phyloP scores from a whole-genome alignment of 108 stramenopile species.

The Pelagomonas calceolata region DNA sequence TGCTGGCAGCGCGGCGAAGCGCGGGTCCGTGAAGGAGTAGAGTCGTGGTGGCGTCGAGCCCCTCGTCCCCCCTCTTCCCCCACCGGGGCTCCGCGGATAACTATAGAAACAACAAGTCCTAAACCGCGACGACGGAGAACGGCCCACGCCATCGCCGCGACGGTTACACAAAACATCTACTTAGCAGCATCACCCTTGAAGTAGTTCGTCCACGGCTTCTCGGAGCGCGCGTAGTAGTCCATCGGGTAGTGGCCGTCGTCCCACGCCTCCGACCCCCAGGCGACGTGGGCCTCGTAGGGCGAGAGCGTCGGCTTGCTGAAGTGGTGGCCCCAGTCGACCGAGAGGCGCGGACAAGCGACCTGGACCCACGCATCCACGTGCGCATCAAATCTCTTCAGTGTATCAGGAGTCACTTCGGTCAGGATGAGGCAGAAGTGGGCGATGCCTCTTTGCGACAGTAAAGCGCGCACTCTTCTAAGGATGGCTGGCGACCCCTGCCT shows the following conservation, averaged over 20 bases:
- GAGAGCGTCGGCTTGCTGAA: conserved; percentile 45
- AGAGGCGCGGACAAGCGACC: conserved; percentile 91
- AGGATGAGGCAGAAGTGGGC: conserved; percentile 64
- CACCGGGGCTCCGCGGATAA: too few species aligned
- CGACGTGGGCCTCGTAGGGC: conserved; percentile 44
- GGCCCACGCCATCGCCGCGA: too few species aligned
- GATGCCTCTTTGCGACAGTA: conserved; percentile 45
- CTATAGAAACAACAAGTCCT: too few species aligned
- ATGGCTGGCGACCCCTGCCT: conserved; percentile 96
- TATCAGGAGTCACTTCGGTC: conserved; percentile 78
- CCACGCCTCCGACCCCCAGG: conserved; percentile 29
- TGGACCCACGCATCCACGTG: conserved; percentile 86
- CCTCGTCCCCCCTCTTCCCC: too few species aligned
- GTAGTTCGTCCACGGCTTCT: conserved; percentile 89
- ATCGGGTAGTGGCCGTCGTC: conserved; percentile 69
- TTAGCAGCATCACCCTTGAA: too few species aligned
- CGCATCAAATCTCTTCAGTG: conserved; percentile 55
- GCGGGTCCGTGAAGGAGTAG: too few species aligned
- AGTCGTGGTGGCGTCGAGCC: too few species aligned
- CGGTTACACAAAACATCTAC: too few species aligned
- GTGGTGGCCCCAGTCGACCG: conserved; percentile 90
- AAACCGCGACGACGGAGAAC: too few species aligned
- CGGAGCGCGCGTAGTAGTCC: conserved; percentile 84
- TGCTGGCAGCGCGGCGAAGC: too few species aligned
- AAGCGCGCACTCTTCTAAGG: conserved; percentile 48